These are phyloP conservation scores for Clonostachys sp. DNA, from an alignment of 2,329 filamentous ascomycete species.

Conservation along the genomic window DNA sequence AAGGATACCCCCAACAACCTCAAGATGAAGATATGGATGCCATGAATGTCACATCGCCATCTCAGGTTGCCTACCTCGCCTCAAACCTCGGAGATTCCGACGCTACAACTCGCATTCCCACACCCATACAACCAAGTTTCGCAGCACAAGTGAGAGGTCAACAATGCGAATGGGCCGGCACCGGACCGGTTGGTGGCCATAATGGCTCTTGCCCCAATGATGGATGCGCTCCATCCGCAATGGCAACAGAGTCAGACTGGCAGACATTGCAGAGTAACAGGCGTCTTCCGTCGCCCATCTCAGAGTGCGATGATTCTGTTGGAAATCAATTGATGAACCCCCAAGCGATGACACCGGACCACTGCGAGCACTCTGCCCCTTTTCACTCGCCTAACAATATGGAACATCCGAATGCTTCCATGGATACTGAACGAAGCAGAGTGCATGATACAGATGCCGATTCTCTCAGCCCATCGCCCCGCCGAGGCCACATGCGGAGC, in stretches of 20 bases:
- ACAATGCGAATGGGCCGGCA: constrained; percentile 33
- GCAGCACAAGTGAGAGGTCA: constrained; percentile 50
- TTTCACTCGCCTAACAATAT: constrained; percentile 14
- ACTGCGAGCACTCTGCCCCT: neutral
- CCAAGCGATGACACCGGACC: neutral
- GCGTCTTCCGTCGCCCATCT: constrained; percentile 55
- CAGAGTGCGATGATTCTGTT: constrained; percentile 47
- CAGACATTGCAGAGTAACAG: constrained; percentile 47
- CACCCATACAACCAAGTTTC: constrained; percentile 55
- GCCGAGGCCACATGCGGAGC: constrained; percentile 52
- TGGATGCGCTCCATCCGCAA: constrained; percentile 38
- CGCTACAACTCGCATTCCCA: constrained; percentile 45
- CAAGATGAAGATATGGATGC: constrained; percentile 39
- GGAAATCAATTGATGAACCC: constrained; percentile 17
- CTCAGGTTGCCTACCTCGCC: neutral
- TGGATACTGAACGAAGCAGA: constrained; percentile 23
- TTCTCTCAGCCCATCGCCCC: constrained; percentile 37
- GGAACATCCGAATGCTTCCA: constrained; percentile 30
- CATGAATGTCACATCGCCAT: neutral
- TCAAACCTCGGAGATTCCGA: neutral
- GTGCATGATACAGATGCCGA: constrained; percentile 22
- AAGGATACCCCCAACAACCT: constrained; percentile 7
- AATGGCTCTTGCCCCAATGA: constrained; percentile 23
- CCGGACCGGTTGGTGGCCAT: constrained; percentile 21
- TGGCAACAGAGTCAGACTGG: constrained; percentile 42